phyloP scores from a whole-genome alignment of 2,329 filamentous ascomycete species.

The Aspergillus sp. region DNA sequence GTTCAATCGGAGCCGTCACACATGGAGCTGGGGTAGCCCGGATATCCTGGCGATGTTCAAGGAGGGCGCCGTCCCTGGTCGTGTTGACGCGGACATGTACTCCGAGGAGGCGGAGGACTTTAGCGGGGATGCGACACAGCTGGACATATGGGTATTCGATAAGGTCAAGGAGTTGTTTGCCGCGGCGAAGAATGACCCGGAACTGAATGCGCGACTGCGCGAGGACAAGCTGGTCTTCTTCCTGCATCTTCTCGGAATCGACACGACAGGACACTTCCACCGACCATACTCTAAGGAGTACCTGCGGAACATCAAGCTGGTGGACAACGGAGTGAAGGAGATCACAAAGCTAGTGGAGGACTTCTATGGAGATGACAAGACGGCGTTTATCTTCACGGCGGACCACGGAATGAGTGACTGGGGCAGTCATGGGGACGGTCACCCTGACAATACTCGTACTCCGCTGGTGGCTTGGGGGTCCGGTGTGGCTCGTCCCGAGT shows the following conservation, averaged over 20 bases:
- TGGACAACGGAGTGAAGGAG: slow-evolving; percentile 85
- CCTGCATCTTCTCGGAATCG: slow-evolving; percentile 85
- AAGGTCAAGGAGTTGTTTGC: slow-evolving; percentile 84
- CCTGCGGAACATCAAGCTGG: slow-evolving; percentile 87
- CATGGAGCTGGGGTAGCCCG: slow-evolving; percentile 98
- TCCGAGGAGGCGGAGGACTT: slow-evolving; percentile 85
- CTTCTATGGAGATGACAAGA: slow-evolving; percentile 82
- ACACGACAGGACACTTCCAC: slow-evolving; percentile 83
- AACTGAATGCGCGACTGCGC: slow-evolving; percentile 68
- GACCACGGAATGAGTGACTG: slow-evolving; percentile 99
- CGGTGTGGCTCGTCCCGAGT: slow-evolving; percentile 74
- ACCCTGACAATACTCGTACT: slow-evolving; percentile 94
- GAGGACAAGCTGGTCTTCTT: slow-evolving; percentile 94
- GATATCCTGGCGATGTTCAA: slow-evolving; percentile 98
- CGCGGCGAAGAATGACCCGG: slow-evolving; percentile 73
- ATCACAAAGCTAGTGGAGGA: slow-evolving; percentile 76
- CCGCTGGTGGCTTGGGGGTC: slow-evolving; percentile 92
- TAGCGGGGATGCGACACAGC: slow-evolving; percentile 71
- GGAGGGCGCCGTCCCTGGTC: slow-evolving; percentile 81
- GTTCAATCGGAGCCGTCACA: slow-evolving; percentile 94
- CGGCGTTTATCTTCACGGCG: slow-evolving; percentile 93
- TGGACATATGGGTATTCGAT: slow-evolving; percentile 96
- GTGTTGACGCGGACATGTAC: slow-evolving; percentile 85
- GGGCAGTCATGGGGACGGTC: slow-evolving; percentile 97
- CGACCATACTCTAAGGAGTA: slow-evolving; percentile 96